phyloP scores from a whole-genome alignment of 306 rosid species.

The Acacia melanoxylon region DNA sequence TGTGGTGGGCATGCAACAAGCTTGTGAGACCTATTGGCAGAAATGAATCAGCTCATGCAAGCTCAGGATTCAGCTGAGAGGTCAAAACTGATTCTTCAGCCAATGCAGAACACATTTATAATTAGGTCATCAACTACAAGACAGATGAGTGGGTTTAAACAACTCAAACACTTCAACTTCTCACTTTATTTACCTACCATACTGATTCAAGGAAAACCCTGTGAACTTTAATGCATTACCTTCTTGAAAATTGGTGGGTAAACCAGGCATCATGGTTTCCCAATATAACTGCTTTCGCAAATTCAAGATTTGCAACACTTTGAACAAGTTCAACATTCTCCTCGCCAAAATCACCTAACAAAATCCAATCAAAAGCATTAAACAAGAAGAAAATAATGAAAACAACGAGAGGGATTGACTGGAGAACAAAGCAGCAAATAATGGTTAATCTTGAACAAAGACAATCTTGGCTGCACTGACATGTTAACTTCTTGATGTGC shows the following conservation, averaged over 20 bases:
- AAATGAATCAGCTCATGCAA: background rate
- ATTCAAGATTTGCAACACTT: conserved; percentile 65
- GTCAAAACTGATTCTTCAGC: background rate
- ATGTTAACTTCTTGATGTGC: conserved; percentile 12
- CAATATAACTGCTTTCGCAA: conserved; percentile 81
- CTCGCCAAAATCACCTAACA: conserved; percentile 89
- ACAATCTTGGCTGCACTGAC: conserved; percentile 14
- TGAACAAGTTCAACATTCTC: conserved; percentile 84
- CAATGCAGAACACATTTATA: background rate
- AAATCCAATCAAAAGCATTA: conserved; percentile 25
- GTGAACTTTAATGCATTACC: conserved; percentile 46
- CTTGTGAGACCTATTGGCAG: background rate
- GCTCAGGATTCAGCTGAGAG: background rate
- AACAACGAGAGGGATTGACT: background rate
- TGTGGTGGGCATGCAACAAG: background rate
- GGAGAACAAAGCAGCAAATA: conserved; percentile 23
- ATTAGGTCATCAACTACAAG: background rate
- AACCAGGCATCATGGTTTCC: conserved; percentile 97
- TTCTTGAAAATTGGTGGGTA: conserved; percentile 69
- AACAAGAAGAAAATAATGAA: background rate
- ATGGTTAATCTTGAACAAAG: conserved; percentile 10
- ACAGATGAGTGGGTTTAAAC: background rate
- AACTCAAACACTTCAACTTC: background rate
- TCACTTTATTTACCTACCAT: background rate
- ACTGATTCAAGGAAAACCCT: conserved; percentile 14